These are phyloP conservation scores for Wickerhamomyces chaumierensis DNA, from an alignment of 805 yeast genomes.

Conservation along the genomic window DNA sequence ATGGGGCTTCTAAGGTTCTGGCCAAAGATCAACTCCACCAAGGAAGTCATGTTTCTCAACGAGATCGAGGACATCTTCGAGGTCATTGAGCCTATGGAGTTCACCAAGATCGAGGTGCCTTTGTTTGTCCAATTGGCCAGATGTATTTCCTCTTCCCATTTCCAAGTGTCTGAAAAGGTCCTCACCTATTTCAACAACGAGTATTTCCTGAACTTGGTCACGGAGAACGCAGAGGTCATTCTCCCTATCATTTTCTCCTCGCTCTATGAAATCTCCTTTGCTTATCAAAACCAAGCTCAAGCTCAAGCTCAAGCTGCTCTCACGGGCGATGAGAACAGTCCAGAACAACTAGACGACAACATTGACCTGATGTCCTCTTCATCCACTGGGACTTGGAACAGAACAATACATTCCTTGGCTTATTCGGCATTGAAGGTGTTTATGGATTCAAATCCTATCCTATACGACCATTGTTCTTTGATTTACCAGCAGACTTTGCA, in stretches of 20 bases:
- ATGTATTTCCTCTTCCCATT: slow-evolving; percentile 90
- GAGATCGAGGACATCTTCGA: slow-evolving; percentile 96
- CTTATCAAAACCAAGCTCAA: slow-evolving; percentile 16
- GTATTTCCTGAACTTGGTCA: slow-evolving; percentile 78
- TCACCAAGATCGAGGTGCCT: slow-evolving; percentile 84
- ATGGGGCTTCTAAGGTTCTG: slow-evolving; percentile 88
- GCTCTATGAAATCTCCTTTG: slow-evolving; percentile 64
- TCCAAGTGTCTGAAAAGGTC: slow-evolving; percentile 94
- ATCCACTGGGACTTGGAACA: slow-evolving; percentile 72
- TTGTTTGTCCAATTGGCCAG: slow-evolving; percentile 87
- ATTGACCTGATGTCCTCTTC: slow-evolving; percentile 11
- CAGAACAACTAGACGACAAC: slow-evolving; percentile 4
- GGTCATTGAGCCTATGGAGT: slow-evolving; percentile 89
- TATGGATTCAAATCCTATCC: slow-evolving; percentile 80
- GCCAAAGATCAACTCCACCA: slow-evolving; percentile 93
- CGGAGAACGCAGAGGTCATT: slow-evolving; percentile 87
- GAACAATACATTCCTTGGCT: slow-evolving; percentile 85
- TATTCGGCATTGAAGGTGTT: slow-evolving; percentile 85
- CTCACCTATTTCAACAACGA: slow-evolving; percentile 92
- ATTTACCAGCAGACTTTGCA: slow-evolving; percentile 71
- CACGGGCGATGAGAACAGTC: too few relatives aligned
- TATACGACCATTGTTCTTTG: slow-evolving; percentile 89
- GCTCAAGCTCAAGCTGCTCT: slow-evolving; percentile 2
- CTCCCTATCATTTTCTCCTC: slow-evolving; percentile 88
- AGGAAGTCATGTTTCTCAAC: slow-evolving; percentile 90